Base-by-base conservation (phyloP, 108 stramenopile genomes). In the Hondaea fermentalgiana region DNA sequence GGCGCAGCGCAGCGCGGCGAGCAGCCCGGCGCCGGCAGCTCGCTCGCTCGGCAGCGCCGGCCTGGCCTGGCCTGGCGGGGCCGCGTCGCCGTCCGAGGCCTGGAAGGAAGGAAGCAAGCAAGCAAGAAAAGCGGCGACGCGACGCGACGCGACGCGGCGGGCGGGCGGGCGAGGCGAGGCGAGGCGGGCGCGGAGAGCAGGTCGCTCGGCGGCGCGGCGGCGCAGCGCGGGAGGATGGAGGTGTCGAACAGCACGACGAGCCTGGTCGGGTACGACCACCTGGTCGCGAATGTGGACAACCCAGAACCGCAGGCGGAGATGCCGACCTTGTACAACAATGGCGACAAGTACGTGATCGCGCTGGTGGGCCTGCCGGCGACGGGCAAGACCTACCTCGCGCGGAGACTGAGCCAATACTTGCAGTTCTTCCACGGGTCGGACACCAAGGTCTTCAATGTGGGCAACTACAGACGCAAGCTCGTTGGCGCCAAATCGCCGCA, bases 321-420 rank as follows among this genome's bases (percentile, higher is more conserved):
- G 49, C 76, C 76, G 49, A 53, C 76, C 43, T 8, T 83, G 76
- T 53, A 83, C 49, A 55, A 49, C n/a, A 49, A 29, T 12, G 89
- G 88, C 43, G 93, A 91, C 60, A 92, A 92, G 87, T 90, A 98
- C 47, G 96, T 99, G 43, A 94, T 99, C 43, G 94, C 97, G 90
- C 96, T 99, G 96, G 96, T 98, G 21, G 98, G 98, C 4, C 91
- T 99, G 16, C 98, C 98, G 4, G 99, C 96, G 3, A 96, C 97
- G 5, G 99, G 99, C 4, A 99, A 99, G 90, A 99, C 98, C 19
- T 97, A 97, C 91, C 97, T 98, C 87, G 96, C 98, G 72, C 94
- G 97, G 60, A 97, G 97, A 51, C 96, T 99, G 87, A 95, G 94
- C 47, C 95, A 97, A 53, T 98, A 97, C 57, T 71, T 95, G 76